Evolutionary conservation across 2,329 filamentous ascomycete genomes (phyloP).

Genomic region (Colletotrichum kahawae): DNA sequence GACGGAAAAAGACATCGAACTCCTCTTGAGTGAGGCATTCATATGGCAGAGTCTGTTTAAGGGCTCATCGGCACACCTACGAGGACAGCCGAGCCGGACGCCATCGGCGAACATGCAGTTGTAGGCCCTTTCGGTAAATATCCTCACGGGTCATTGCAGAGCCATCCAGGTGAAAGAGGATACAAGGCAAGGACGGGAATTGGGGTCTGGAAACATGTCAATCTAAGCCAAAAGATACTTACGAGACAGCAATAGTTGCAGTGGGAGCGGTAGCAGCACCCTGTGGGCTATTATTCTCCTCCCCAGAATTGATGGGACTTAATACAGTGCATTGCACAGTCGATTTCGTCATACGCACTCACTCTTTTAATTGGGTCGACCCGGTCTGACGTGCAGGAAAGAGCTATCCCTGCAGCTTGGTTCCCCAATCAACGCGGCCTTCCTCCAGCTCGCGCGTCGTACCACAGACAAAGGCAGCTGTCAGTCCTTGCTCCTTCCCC

Average conservation of each 20-base stretch:
- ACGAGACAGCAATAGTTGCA: background rate
- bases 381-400: slow-evolving; percentile 3
- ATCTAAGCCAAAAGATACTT: background rate
- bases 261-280: background rate
- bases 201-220: background rate
- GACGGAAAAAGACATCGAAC: slow-evolving; percentile 98
- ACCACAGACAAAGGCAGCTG: slow-evolving; percentile 7
- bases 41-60: slow-evolving; percentile 99
- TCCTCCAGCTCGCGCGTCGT: slow-evolving; percentile 16
- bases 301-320: background rate
- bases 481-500: background rate
- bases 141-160: background rate
- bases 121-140: slow-evolving; percentile 2
- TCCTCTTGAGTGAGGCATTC: slow-evolving; percentile 93
- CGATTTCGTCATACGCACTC: background rate
- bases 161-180: background rate
- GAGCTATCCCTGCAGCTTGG: slow-evolving; percentile 19
- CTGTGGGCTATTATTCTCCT: background rate
- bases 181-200: background rate
- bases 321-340: slow-evolving; percentile 18
- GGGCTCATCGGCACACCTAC: slow-evolving; percentile 88
- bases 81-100: slow-evolving; percentile 51
- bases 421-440: slow-evolving; percentile 26
- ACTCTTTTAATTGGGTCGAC: background rate
- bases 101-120: slow-evolving; percentile 46